Percentiles rank a stretch among this genome's conserved stretches.
Evolutionary conservation across 164 flowering plant genomes (phyloP).

Genomic region (Magnolia kwangsiensis): DNA sequence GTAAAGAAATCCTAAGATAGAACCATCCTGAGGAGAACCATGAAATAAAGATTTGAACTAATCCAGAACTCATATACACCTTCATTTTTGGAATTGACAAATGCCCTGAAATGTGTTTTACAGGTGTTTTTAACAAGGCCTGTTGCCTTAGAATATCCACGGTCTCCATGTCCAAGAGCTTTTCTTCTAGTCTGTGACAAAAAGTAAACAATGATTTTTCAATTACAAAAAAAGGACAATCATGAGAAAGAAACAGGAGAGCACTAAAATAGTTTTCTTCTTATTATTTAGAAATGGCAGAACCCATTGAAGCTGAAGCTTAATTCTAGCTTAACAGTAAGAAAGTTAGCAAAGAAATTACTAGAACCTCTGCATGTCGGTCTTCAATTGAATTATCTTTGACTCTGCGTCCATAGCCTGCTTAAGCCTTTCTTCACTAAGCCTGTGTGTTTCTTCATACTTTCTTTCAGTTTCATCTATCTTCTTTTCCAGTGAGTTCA

Average conservation of each 20-base stretch:
- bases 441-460: slow-evolving; percentile 70
- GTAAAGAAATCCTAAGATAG: background rate
- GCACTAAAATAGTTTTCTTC: background rate
- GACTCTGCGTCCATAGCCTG: slow-evolving; percentile 88
- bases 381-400: slow-evolving; percentile 72
- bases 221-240: background rate
- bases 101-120: slow-evolving; percentile 45
- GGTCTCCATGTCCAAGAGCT: slow-evolving; percentile 69
- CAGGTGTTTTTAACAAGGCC: slow-evolving; percentile 46
- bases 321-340: background rate
- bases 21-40: background rate
- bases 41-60: background rate
- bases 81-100: slow-evolving; percentile 29
- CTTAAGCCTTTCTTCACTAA: slow-evolving; percentile 87
- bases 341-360: background rate
- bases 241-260: background rate
- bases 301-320: background rate
- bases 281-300: background rate
- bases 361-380: slow-evolving; percentile 70
- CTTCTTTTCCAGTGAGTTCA: slow-evolving; percentile 76
- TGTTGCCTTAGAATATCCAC: slow-evolving; percentile 78
- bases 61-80: slow-evolving; percentile 25
- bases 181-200: slow-evolving; percentile 72
- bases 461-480: slow-evolving; percentile 88
- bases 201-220: background rate